phyloP scores from a whole-genome alignment of 495 filamentous ascomycete genomes.

The Tuber calosporum region DNA sequence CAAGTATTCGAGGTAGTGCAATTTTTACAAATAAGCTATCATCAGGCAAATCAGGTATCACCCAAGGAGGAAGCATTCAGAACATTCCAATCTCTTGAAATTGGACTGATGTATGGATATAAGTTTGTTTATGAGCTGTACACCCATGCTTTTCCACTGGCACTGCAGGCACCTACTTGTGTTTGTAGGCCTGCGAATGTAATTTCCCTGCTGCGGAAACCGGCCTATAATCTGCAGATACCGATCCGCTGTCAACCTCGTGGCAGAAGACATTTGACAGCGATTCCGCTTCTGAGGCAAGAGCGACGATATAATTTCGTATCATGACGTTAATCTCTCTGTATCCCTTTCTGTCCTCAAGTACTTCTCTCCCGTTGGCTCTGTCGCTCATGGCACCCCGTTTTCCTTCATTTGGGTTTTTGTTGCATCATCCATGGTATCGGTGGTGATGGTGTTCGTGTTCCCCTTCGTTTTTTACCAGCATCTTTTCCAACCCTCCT shows the following conservation, averaged over 20 bases:
- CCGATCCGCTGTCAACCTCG: slow-evolving; percentile 38
- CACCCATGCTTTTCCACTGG: too few species aligned
- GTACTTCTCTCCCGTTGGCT: background rate
- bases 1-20: too few species aligned
- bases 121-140: too few species aligned
- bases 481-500: background rate
- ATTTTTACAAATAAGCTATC: too few species aligned
- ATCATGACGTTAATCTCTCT: background rate
- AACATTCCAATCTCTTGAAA: too few species aligned
- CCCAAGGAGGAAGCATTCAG: too few species aligned
- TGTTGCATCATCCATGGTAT: background rate
- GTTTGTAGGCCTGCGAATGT: slow-evolving; percentile 11
- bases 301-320: background rate
- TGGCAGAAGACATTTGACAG: slow-evolving; percentile 20
- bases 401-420: background rate
- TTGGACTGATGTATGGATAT: too few species aligned
- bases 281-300: background rate
- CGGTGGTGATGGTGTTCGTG: background rate
- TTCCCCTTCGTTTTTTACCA: background rate
- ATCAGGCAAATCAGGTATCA: too few species aligned
- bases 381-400: background rate
- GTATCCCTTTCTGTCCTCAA: slow-evolving; percentile 12
- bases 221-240: slow-evolving; percentile 34
- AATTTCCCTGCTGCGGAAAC: slow-evolving; percentile 32
- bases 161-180: background rate